phyloP scores from a whole-genome alignment of 192 early-diverging fungal genomes.

The Geranomyces michiganensis region DNA sequence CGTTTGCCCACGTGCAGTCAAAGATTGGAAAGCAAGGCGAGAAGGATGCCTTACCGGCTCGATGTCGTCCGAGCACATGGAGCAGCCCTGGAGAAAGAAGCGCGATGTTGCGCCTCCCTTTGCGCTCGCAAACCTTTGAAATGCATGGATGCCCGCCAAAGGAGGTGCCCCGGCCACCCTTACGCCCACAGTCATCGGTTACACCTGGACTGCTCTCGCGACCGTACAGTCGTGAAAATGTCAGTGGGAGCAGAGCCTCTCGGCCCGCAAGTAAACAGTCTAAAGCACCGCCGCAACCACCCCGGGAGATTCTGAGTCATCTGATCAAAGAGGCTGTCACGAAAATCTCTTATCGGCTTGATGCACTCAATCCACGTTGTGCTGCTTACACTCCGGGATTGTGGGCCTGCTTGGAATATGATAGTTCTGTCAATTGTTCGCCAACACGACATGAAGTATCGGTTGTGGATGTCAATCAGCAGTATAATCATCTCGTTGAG shows the following conservation, averaged over 20 bases:
- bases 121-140: constrained; percentile 7
- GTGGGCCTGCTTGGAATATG: not conserved
- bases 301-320: not conserved
- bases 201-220: not conserved
- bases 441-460: not conserved
- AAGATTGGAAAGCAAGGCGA: not conserved
- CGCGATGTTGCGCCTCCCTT: not conserved
- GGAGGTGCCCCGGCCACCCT: not conserved
- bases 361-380: not conserved
- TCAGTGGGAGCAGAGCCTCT: no score
- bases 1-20: not conserved
- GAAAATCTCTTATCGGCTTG: not conserved
- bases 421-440: not conserved
- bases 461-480: constrained; percentile 9
- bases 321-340: not conserved
- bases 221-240: no score
- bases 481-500: not conserved
- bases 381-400: not conserved
- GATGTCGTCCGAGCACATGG: not conserved
- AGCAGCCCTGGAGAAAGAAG: not conserved
- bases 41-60: not conserved
- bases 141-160: not conserved
- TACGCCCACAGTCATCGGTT: constrained; percentile 2
- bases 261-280: not conserved
- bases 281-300: no score